Evolutionary conservation across 2,329 filamentous ascomycete species (phyloP).

Genomic region (Daldinia eschscholtzii): DNA sequence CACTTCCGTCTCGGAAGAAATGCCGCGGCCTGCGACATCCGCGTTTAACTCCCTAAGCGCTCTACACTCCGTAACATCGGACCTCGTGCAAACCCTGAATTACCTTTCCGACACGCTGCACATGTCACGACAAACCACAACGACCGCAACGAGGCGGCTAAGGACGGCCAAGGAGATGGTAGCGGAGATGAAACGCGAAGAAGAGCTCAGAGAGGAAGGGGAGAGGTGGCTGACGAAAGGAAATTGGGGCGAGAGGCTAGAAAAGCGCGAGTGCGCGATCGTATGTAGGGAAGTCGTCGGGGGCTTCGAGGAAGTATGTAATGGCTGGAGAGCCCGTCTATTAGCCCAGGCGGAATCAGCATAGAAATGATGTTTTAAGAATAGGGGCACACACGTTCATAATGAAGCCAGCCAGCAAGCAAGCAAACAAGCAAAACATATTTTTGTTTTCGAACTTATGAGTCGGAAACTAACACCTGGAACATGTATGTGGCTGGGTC

Average conservation of each 20-base stretch:
- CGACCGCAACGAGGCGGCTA: conserved; percentile 81
- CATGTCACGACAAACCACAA: conserved; percentile 91
- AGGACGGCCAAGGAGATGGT: conserved; percentile 87
- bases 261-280: conserved; percentile 81
- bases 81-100: conserved; percentile 83
- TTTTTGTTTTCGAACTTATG: conserved; percentile 3
- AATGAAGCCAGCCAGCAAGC: conserved; percentile 12
- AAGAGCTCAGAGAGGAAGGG: conserved; percentile 84
- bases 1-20: conserved; percentile 71
- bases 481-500: conserved; percentile 10
- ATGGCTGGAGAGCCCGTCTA: conserved; percentile 82
- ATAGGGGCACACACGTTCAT: neutral
- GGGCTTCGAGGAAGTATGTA: conserved; percentile 92
- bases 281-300: conserved; percentile 90
- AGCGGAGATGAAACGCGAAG: conserved; percentile 84
- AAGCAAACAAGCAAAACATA: neutral
- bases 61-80: conserved; percentile 77
- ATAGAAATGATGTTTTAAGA: conserved; percentile 23
- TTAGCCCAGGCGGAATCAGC: conserved; percentile 71
- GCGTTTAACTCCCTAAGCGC: conserved; percentile 75
- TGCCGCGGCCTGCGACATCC: conserved; percentile 73
- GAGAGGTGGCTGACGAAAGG: conserved; percentile 83
- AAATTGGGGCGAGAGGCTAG: conserved; percentile 83
- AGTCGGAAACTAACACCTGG: conserved; percentile 6
- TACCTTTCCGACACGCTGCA: conserved; percentile 92